These are phyloP conservation scores for Sordaria brevicollis DNA, from an alignment of 495 filamentous ascomycete genomes.

Conservation along the genomic window DNA sequence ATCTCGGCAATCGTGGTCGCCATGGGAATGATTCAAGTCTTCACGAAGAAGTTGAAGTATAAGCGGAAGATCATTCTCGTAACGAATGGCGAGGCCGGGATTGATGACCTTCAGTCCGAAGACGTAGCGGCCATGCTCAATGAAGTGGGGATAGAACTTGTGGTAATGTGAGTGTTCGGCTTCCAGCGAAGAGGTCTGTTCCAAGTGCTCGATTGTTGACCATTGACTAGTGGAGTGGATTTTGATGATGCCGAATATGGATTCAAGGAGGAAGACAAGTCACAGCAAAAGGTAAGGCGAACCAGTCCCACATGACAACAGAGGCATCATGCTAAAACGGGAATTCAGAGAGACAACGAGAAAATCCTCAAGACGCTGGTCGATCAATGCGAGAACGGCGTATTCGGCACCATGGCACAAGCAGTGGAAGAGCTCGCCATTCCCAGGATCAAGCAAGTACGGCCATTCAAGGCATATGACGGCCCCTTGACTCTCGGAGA, in stretches of 20 bases:
- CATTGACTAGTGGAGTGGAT: slow-evolving; percentile 61
- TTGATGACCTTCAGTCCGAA: slow-evolving; percentile 56
- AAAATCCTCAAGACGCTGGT: slow-evolving; percentile 48
- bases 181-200: neutral
- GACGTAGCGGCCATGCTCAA: slow-evolving; percentile 64
- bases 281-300: slow-evolving; percentile 46
- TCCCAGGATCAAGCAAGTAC: slow-evolving; percentile 63
- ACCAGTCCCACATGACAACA: neutral
- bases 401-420: slow-evolving; percentile 74
- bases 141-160: slow-evolving; percentile 62
- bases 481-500: slow-evolving; percentile 76
- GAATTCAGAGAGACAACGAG: slow-evolving; percentile 48
- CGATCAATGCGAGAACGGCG: slow-evolving; percentile 50
- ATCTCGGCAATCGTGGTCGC: slow-evolving; percentile 81
- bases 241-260: slow-evolving; percentile 91
- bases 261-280: slow-evolving; percentile 88
- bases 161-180: slow-evolving; percentile 55
- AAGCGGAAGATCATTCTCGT: slow-evolving; percentile 71
- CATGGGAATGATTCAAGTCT: slow-evolving; percentile 70
- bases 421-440: slow-evolving; percentile 61
- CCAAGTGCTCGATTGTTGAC: neutral
- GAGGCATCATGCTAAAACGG: neutral
- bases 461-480: slow-evolving; percentile 66
- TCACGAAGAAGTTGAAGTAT: slow-evolving; percentile 86
- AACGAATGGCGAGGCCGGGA: slow-evolving; percentile 61